phyloP scores from a whole-genome alignment of 352 stramenopile species.

The Halophytophthora polymorphica region DNA sequence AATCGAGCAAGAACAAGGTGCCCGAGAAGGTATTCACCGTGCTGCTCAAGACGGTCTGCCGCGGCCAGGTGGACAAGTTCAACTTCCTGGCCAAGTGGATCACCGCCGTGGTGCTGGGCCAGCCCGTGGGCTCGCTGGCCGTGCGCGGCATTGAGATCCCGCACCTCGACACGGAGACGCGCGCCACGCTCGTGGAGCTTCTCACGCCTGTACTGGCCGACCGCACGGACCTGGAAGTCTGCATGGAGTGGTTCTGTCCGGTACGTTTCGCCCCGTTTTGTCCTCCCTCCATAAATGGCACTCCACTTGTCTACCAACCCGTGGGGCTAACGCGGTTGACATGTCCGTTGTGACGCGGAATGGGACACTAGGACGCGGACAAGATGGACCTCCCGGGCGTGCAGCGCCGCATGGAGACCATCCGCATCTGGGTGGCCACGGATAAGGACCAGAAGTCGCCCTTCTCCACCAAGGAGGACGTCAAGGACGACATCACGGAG shows the following conservation, averaged over 20 bases:
- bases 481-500: slow-evolving; percentile 65
- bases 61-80: slow-evolving; percentile 85
- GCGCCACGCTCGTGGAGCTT: slow-evolving; percentile 64
- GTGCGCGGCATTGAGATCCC: slow-evolving; percentile 87
- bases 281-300: slow-evolving; percentile 7
- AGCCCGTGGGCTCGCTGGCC: slow-evolving; percentile 60
- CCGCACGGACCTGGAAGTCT: slow-evolving; percentile 80
- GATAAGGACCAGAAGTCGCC: slow-evolving; percentile 87
- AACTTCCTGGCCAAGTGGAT: slow-evolving; percentile 88
- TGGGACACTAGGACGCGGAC: slow-evolving; percentile 45
- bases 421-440: slow-evolving; percentile 85
- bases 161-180: slow-evolving; percentile 68
- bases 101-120: slow-evolving; percentile 66
- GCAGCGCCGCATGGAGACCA: slow-evolving; percentile 66
- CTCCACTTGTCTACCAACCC: too few species aligned
- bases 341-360: too few species aligned
- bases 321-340: too few species aligned
- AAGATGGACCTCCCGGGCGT: slow-evolving; percentile 56
- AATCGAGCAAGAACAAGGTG: slow-evolving; percentile 70
- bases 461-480: slow-evolving; percentile 45
- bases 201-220: slow-evolving; percentile 81
- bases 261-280: slow-evolving; percentile 27
- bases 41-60: slow-evolving; percentile 82
- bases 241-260: slow-evolving; percentile 87
- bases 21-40: slow-evolving; percentile 81